Conservation (phyloP, 768 basidiomycete species). For the Suillus placidus region DNA sequence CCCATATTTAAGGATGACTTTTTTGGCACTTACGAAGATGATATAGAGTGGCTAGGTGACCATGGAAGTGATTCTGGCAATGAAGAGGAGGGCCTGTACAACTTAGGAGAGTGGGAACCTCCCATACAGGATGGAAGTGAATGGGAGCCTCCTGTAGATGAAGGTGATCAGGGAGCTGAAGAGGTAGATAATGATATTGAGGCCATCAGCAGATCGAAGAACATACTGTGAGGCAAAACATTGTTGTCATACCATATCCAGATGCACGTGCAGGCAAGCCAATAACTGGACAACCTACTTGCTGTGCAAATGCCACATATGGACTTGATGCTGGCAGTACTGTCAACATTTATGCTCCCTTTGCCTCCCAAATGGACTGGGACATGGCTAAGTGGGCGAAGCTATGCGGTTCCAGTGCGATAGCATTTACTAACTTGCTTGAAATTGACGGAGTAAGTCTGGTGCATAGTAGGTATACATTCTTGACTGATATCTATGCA, state of each 20-base stretch:
- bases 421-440: constrained; percentile 41
- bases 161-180: not conserved
- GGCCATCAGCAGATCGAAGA: not conserved
- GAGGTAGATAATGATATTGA: not conserved
- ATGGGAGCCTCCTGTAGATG: too few relatives aligned
- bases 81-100: not conserved
- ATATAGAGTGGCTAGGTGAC: not conserved
- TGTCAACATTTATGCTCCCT: constrained; percentile 32
- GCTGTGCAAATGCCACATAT: not conserved
- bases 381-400: constrained; percentile 46
- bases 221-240: not conserved
- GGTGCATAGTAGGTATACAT: not conserved
- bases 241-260: not conserved
- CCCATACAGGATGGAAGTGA: too few relatives aligned
- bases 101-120: not conserved
- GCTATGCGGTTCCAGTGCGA: constrained; percentile 36
- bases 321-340: not conserved
- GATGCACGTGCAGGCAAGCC: not conserved
- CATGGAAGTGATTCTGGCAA: not conserved
- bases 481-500: not conserved
- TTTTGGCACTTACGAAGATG: constrained; percentile 1
- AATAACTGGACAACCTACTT: not conserved
- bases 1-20: not conserved
- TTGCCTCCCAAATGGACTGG: constrained; percentile 40
- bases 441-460: constrained; percentile 41